phyloP scores from a whole-genome alignment of 257 asterid species.

The Gentiana macrophylla region DNA sequence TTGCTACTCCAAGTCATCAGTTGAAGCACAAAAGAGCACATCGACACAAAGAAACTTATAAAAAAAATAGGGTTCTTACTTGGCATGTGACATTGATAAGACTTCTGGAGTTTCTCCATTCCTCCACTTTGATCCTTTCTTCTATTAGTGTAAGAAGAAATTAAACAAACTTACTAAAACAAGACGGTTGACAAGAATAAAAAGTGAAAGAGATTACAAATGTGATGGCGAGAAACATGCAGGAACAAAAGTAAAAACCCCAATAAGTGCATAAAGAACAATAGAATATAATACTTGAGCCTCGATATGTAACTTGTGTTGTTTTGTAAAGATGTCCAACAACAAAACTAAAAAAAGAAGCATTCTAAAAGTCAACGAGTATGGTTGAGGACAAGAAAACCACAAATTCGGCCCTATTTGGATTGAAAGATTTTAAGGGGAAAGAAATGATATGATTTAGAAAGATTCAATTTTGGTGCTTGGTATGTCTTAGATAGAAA shows the following conservation, averaged over 20 bases:
- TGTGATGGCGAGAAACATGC: conserved; percentile 1
- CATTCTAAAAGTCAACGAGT: no score
- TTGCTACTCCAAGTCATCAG: neutral
- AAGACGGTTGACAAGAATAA: conserved; percentile 5
- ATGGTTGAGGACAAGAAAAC: no score
- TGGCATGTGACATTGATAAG: conserved; percentile 58
- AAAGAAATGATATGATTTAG: no score
- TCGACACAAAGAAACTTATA: neutral
- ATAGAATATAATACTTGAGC: no score
- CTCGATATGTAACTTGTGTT: no score
- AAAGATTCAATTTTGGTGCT: no score
- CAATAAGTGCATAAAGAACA: no score
- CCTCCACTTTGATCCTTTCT: conserved; percentile 63
- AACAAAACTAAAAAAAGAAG: no score
- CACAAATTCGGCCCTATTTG: no score
- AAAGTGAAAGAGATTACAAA: neutral
- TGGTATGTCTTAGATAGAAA: no score
- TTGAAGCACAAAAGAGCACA: conserved; percentile 3
- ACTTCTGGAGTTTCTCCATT: conserved; percentile 64
- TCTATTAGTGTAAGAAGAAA: conserved; percentile 34
- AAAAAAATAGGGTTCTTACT: conserved; percentile 41
- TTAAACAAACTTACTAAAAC: conserved; percentile 1
- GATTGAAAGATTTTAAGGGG: no score
- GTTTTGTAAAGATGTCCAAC: no score
- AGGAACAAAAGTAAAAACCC: neutral